These are phyloP conservation scores for Selaginella moellendorffii DNA, from an alignment of 75 land plant species.

Conservation along the genomic window DNA sequence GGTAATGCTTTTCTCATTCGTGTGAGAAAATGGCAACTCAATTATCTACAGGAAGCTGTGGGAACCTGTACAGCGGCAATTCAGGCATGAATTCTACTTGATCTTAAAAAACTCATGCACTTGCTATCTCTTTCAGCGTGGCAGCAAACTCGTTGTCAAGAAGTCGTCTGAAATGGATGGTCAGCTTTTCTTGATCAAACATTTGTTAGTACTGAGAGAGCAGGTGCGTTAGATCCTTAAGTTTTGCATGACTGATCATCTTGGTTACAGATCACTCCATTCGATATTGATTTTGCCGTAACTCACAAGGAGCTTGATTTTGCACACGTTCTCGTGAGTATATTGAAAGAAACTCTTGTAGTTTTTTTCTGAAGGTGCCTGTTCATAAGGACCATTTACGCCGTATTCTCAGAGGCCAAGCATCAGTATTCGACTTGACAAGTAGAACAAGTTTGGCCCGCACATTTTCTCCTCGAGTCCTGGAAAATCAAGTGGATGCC, in stretches of 20 bases:
- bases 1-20: conserved; percentile 22
- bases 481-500: conserved; percentile 94
- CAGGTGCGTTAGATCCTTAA: conserved; percentile 29
- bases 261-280: conserved; percentile 71
- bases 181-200: conserved; percentile 90
- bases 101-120: no score
- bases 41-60: background rate
- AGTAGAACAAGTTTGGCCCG: conserved; percentile 75
- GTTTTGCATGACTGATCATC: background rate
- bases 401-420: conserved; percentile 85
- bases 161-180: conserved; percentile 82
- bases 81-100: background rate
- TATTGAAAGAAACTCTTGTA: background rate
- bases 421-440: conserved; percentile 79
- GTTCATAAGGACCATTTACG: conserved; percentile 72
- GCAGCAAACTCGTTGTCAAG: conserved; percentile 65
- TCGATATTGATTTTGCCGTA: conserved; percentile 95
- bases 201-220: conserved; percentile 82
- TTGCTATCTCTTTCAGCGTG: conserved; percentile 33
- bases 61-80: background rate
- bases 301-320: conserved; percentile 99
- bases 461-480: conserved; percentile 83
- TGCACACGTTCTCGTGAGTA: conserved; percentile 66
- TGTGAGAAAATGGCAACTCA: background rate
- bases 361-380: background rate